Conservation (phyloP, 1,284 basidiomycete species). For the Polyporus tsugae region DNA sequence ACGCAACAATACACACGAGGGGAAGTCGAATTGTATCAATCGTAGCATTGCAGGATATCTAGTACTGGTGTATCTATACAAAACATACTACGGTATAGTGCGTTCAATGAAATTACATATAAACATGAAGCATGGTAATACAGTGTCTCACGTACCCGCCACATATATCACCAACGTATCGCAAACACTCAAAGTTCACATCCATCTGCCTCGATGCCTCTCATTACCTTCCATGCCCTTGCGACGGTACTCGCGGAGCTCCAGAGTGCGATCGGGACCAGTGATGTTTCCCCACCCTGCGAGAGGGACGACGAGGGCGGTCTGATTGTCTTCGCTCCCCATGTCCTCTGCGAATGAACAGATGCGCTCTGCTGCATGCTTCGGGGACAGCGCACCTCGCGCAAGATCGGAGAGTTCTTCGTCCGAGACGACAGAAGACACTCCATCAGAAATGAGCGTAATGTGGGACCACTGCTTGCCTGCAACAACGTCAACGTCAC, state of each 20-base stretch:
- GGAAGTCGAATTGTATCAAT: background rate
- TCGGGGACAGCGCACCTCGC: constrained; percentile 76
- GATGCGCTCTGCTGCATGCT: constrained; percentile 84
- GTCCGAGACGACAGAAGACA: constrained; percentile 91
- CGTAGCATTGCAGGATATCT: constrained; percentile 1
- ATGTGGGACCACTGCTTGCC: constrained; percentile 83
- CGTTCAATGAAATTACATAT: constrained; percentile 10
- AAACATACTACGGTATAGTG: constrained; percentile 22
- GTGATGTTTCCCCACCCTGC: constrained; percentile 89
- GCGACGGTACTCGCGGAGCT: constrained; percentile 81
- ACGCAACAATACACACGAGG: background rate
- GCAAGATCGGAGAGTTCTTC: constrained; percentile 95
- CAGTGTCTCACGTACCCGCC: background rate
- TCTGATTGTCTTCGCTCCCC: constrained; percentile 92
- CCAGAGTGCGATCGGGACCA: constrained; percentile 84
- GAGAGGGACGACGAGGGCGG: constrained; percentile 92
- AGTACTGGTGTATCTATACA: constrained; percentile 12
- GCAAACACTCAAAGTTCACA: constrained; percentile 10
- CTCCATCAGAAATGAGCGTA: constrained; percentile 88
- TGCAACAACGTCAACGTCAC: constrained; percentile 37
- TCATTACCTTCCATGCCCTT: constrained; percentile 78
- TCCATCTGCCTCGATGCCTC: constrained; percentile 76
- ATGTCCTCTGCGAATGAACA: constrained; percentile 91
- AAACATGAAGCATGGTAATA: constrained; percentile 1
- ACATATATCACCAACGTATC: background rate